Evolutionary conservation across 345 rosid species (phyloP), one percentile per base, ranked within the genome.

Genomic region (Acer saccharum): DNA sequence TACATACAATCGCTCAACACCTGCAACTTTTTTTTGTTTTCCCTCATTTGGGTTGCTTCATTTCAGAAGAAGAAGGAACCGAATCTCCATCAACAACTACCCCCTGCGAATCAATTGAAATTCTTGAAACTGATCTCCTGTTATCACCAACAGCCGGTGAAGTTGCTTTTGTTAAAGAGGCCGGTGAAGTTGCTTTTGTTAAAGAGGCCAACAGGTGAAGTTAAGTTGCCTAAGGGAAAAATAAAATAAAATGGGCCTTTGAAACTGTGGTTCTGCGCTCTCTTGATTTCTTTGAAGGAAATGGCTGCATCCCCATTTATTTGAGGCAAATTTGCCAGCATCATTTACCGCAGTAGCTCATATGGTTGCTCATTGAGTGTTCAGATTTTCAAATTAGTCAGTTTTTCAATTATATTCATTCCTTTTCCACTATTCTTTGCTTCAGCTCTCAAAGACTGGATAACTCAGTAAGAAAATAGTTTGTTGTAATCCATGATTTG

Each of bases 151-250:
- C 66, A 55, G 68, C 72, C 13, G 80, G 72, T 60, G 90, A 88
- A n/a, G 81, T 91, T 75, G 57, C 91, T 75, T 90, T 91, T 76
- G 81, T 90, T 35, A 90, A 76, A 80, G 93, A 88, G 79, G 55
- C 71, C 21, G 55, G 21, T 79, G 83, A 82, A 73, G 7, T 21
- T 6, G 57, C 91, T 75, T 90, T 91, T 76, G 81, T 90, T 39
- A 90, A 76, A 80, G 93, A 88, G 80, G 62, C 71, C 21, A 62
- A 65, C 57, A 81, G 55, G 21, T 78, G 83, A 82, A 73, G 7
- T 20, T 6, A 35, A 54, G 79, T 43, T 50, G 55, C 72, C 77
- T 20, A 8, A 57, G 61, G 67, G 46, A 7, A 10, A 41, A n/a
- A n/a, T n/a, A n/a, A 29, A 29, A 29, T 75, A 50, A 12, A 27